These are phyloP conservation scores for Obba rivulosa DNA, from an alignment of 768 basidiomycete genomes.

Conservation along the genomic window DNA sequence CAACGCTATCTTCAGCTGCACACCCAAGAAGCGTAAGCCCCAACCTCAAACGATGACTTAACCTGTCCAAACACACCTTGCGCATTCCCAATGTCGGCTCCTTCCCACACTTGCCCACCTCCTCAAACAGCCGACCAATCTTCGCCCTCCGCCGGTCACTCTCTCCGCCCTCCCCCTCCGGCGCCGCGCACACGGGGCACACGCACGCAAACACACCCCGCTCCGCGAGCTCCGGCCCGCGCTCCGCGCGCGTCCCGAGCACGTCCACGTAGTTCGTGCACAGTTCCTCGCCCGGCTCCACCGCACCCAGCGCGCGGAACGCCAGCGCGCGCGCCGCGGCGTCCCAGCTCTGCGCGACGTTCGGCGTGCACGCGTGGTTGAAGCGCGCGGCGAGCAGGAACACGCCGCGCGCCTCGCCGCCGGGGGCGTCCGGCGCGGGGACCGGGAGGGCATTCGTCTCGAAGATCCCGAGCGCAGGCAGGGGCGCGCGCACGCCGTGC, in stretches of 20 bases:
- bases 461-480: constrained; percentile 23
- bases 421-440: constrained; percentile 4
- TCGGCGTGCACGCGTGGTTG: constrained; percentile 27
- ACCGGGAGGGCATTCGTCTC: constrained; percentile 25
- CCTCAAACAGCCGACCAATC: constrained; percentile 16
- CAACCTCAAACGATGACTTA: background rate
- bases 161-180: constrained; percentile 12
- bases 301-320: constrained; percentile 19
- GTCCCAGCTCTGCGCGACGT: constrained; percentile 24
- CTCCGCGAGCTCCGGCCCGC: constrained; percentile 6
- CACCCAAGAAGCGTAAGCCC: background rate
- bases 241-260: constrained; percentile 12
- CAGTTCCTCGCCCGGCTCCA: constrained; percentile 21
- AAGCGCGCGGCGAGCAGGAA: constrained; percentile 25
- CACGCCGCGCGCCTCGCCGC: constrained; percentile 12
- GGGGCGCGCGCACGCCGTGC: constrained; percentile 8
- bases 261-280: constrained; percentile 22
- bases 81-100: constrained; percentile 21
- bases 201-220: constrained; percentile 18
- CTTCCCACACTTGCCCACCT: constrained; percentile 17
- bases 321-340: constrained; percentile 13
- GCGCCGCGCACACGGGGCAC: constrained; percentile 15
- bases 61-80: constrained; percentile 15
- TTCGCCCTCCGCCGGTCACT: constrained; percentile 17
- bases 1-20: constrained; percentile 22